Percentiles rank a stretch among this genome's conserved stretches.
phyloP scores from a whole-genome alignment of 805 yeast genomes.

The Brettanomyces bruxellensis region DNA sequence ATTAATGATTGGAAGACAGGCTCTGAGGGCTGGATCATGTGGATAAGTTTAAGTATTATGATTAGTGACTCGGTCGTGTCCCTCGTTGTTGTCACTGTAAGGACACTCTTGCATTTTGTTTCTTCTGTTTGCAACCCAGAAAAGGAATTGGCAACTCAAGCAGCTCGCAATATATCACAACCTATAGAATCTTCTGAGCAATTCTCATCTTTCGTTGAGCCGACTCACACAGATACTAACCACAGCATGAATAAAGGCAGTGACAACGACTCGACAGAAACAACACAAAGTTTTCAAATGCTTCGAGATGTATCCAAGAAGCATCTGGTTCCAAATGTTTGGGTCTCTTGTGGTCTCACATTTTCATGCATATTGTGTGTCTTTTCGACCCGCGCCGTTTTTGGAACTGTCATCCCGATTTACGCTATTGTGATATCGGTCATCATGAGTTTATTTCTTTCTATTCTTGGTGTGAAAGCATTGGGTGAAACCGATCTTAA shows the following conservation, averaged over 20 bases:
- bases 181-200: slow-evolving; percentile 4
- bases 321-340: slow-evolving; percentile 4
- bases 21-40: slow-evolving; percentile 94
- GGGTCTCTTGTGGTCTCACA: slow-evolving; percentile 42
- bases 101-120: slow-evolving; percentile 23
- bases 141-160: slow-evolving; percentile 16
- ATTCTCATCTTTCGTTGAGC: background rate
- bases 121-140: background rate
- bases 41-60: slow-evolving; percentile 92
- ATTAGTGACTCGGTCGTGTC: slow-evolving; percentile 84
- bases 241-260: background rate
- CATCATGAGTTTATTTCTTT: slow-evolving; percentile 64
- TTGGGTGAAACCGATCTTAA: slow-evolving; percentile 94
- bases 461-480: slow-evolving; percentile 86
- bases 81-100: slow-evolving; percentile 50
- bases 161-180: background rate
- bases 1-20: slow-evolving; percentile 91
- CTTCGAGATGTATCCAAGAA: slow-evolving; percentile 5
- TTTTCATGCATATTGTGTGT: slow-evolving; percentile 63
- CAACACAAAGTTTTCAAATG: background rate
- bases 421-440: slow-evolving; percentile 64
- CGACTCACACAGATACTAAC: background rate
- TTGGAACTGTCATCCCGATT: slow-evolving; percentile 63
- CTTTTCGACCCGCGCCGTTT: slow-evolving; percentile 52
- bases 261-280: background rate